phyloP scores from a whole-genome alignment of 2,329 filamentous ascomycete species.

The Leptodontidium sp. region DNA sequence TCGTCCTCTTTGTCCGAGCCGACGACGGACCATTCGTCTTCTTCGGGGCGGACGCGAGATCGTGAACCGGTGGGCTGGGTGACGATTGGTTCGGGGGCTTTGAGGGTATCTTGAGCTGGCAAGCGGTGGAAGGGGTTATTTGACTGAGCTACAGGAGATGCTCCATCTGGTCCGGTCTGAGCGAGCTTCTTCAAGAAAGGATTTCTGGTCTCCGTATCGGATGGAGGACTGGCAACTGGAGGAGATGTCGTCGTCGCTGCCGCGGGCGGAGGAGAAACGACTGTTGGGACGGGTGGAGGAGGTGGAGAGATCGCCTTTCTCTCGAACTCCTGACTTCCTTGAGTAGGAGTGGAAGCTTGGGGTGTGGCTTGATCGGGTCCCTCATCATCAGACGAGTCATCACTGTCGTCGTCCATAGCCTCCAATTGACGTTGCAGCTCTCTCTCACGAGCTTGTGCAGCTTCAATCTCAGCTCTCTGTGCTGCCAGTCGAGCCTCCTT shows the following conservation, averaged over 20 bases:
- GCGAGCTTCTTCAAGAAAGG: constrained; percentile 93
- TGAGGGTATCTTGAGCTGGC: constrained; percentile 64
- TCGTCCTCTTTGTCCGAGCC: constrained; percentile 81
- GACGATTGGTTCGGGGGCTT: constrained; percentile 53
- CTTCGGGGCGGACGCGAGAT: constrained; percentile 65
- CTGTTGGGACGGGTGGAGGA: constrained; percentile 61
- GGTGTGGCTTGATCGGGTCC: constrained; percentile 74
- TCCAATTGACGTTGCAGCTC: constrained; percentile 90
- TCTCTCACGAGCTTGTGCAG: constrained; percentile 86
- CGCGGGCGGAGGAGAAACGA: constrained; percentile 56
- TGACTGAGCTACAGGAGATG: constrained; percentile 54
- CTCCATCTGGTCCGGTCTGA: constrained; percentile 61
- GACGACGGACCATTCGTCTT: constrained; percentile 83
- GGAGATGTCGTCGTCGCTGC: constrained; percentile 50
- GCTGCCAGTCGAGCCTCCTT: constrained; percentile 86
- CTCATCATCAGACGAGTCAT: constrained; percentile 79
- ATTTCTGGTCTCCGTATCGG: constrained; percentile 85
- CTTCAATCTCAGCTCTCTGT: constrained; percentile 90
- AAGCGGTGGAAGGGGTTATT: constrained; percentile 97
- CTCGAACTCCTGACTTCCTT: constrained; percentile 63
- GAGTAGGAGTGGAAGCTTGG: constrained; percentile 65
- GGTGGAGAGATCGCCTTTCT: constrained; percentile 54
- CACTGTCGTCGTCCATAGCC: constrained; percentile 70
- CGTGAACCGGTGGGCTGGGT: constrained; percentile 53
- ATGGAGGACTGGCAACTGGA: constrained; percentile 60